Evolutionary conservation across 768 basidiomycete species (phyloP), one percentile per base, ranked within the genome.

Genomic region (Trametes cinnabarina): DNA sequence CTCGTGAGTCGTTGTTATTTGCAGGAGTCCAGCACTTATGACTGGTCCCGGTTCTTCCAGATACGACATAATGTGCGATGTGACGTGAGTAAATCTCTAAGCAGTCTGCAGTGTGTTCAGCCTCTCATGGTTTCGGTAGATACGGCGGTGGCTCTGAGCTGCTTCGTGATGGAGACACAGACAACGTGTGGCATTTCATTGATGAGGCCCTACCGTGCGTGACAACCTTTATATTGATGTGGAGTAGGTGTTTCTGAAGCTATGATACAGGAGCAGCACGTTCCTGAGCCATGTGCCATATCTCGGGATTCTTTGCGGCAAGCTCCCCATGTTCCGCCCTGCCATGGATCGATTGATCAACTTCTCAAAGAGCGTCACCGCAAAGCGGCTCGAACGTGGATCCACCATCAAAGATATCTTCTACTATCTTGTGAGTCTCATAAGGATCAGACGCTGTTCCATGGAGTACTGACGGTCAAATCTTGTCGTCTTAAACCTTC

Each of bases 51-150:
- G n/a, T n/a, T n/a, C n/a, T 12, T 14, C 2, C 47, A 78, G 76
- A 42, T 77, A 72, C 51, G 78, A 79, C 53, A 68, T 78, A 53
- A 77, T 78, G 76, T 72, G 71, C 14, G 76, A 77, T 47, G 69
- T 79, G 54, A 74, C 73, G 73, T 76, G 32, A 22, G 48, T 25
- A 25, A 6, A 6, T 42, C 32, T 42, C 5, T n/a, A n/a, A n/a
- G n/a, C n/a, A n/a, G n/a, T n/a, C n/a, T n/a, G n/a, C n/a, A n/a
- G n/a, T n/a, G n/a, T n/a, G n/a, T n/a, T n/a, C n/a, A n/a, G n/a
- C n/a, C n/a, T n/a, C n/a, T n/a, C n/a, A n/a, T n/a, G n/a, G n/a
- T n/a, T n/a, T n/a, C 9, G 12, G 11, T 26, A 77, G 75, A 32
- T 77, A 76, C 47, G 76, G 77, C n/a, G 74, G 74, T 23, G 74